phyloP scores from a whole-genome alignment of 192 early-diverging fungal species.

The Rhizophlyctis rosea region DNA sequence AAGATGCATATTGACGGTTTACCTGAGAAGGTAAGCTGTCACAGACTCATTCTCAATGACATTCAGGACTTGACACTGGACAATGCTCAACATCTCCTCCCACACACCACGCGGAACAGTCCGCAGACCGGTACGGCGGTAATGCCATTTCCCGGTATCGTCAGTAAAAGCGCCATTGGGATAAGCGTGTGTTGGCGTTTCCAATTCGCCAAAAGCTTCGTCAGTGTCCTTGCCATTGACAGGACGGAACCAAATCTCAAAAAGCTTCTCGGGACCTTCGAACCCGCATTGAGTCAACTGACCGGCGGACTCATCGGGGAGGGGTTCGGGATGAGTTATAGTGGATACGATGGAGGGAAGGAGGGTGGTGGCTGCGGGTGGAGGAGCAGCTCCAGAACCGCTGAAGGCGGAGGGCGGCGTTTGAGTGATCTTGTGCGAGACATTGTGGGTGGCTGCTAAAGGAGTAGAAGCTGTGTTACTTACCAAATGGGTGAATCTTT shows the following conservation, averaged over 20 bases:
- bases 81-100: constrained; percentile 91
- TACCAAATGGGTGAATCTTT: constrained; percentile 4
- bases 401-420: constrained; percentile 1
- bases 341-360: constrained; percentile 13
- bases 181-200: constrained; percentile 35
- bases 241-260: constrained; percentile 94
- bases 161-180: constrained; percentile 18
- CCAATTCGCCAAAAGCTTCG: constrained; percentile 22
- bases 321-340: constrained; percentile 16
- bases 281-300: constrained; percentile 61
- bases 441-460: neutral
- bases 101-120: constrained; percentile 72
- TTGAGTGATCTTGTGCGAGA: neutral
- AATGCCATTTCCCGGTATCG: constrained; percentile 35
- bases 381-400: neutral
- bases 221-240: constrained; percentile 33
- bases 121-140: constrained; percentile 61
- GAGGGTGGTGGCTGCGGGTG: constrained; percentile 2
- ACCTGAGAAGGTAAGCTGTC: constrained; percentile 90
- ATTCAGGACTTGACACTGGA: constrained; percentile 89
- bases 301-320: constrained; percentile 18
- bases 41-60: constrained; percentile 76
- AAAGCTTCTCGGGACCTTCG: constrained; percentile 97
- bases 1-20: constrained; percentile 8
- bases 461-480: neutral